Base-by-base conservation (phyloP, 2,329 filamentous ascomycete species). In the Scortechinia acanthostroma region DNA sequence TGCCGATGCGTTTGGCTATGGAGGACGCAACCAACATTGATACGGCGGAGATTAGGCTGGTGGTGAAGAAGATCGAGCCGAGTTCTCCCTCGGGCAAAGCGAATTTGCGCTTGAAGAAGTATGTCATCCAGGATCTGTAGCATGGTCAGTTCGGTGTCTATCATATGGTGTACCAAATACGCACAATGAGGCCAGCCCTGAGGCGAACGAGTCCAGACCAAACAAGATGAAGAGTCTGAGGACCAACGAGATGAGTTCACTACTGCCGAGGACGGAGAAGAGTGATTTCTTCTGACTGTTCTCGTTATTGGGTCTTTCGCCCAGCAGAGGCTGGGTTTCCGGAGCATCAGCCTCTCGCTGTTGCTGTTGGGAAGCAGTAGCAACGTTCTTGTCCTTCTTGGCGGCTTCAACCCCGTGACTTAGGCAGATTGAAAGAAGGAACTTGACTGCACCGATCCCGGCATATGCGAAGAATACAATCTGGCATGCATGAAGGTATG, bases 121-220 rank as follows among this genome's bases (percentile, higher is more conserved):
- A 77, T 0, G 74, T 76, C 2, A 77, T 59, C 83, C 80, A 64
- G 52, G 80, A 64, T 60, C 80, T 65, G 64, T 62, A 3, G 72
- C 58, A 50, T 69, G 73, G 17, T 62, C n/a, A n/a, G n/a, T n/a
- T n/a, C n/a, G 68, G 37, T 64, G 55, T 2, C 28, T 71, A 71
- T 57, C 76, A 76, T 22, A 76, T 70, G 16, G 64, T 72, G n/a
- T n/a, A n/a, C n/a, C n/a, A n/a, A 52, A 6, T 62, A 65, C 74
- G 59, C 64, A 80, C 69, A 79, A 55, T 19, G 80, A 77, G 3
- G 80, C 82, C 57, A 91, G 73, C 2, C 86, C 86, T 1, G 80
- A 83, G 1, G 83, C 84, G 46, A 89, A 75, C 0, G 80, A 76
- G 57, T 90, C 86, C 4, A 89, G 55, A 1, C 73, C 74, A 52